phyloP scores from a whole-genome alignment of 768 basidiomycete species.

The Tricholoma sp. region DNA sequence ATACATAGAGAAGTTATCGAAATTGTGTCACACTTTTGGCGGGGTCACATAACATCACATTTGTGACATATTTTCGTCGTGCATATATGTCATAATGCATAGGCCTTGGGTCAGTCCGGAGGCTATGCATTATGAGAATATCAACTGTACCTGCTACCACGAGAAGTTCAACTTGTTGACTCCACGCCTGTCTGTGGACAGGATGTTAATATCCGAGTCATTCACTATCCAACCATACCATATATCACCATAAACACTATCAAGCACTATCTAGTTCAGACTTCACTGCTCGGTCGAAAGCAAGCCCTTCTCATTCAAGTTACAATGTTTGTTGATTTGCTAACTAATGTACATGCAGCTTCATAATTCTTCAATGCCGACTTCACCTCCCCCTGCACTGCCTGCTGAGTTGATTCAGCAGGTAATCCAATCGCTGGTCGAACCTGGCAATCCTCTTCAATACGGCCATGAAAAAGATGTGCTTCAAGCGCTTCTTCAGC shows the following conservation, averaged over 20 bases:
- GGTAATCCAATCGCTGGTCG: slow-evolving; percentile 6
- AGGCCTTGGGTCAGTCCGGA: slow-evolving; percentile 4
- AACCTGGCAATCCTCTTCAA: slow-evolving; percentile 2
- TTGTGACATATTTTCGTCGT: not conserved
- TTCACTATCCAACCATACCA: no score
- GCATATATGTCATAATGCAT: slow-evolving; percentile 7
- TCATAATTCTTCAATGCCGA: not conserved
- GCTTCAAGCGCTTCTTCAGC: slow-evolving; percentile 6
- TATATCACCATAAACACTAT: no score
- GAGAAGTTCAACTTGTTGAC: no score
- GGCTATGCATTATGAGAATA: not conserved
- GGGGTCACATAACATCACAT: slow-evolving; percentile 1
- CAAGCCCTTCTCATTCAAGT: no score
- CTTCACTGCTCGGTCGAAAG: no score
- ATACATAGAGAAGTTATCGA: not conserved
- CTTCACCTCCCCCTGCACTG: not conserved
- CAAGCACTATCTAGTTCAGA: no score
- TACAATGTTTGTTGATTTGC: no score
- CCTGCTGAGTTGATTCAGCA: slow-evolving; percentile 3
- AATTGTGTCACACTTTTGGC: slow-evolving; percentile 1
- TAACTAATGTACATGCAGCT: not conserved
- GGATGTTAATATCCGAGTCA: no score
- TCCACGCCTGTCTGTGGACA: no score
- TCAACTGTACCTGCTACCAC: no score
- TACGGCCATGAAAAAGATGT: slow-evolving; percentile 11